Evolutionary conservation across 2,329 filamentous ascomycete species (phyloP), one percentile per base, ranked within the genome.

Genomic region (Phyllachora maydis): DNA sequence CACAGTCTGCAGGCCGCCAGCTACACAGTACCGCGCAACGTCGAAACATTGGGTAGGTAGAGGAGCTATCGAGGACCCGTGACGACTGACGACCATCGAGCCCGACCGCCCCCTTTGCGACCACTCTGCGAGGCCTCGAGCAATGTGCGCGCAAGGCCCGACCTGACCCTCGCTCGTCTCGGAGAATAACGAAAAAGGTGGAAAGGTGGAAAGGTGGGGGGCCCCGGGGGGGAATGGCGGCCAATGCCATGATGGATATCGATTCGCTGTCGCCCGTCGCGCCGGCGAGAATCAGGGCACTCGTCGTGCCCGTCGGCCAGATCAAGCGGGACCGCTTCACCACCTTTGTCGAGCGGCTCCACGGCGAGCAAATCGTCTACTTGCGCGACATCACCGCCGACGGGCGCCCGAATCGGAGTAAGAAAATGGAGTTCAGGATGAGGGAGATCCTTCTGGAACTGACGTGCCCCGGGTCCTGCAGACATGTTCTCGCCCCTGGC

Each of bases 401-500:
- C 63, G 60, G 66, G 43, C 67, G 78, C 35, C 76, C 81, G 26
- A 77, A 90, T 47, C 71, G 77, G 58, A 91, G 81, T 85, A 71
- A 46, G 65, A 19, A 14, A n/a, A n/a, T 8, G 2, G 8, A 6
- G 9, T 19, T 17, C 23, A 16, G 21, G 19, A 26, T 21, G 14
- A 8, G 18, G 15, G 14, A 14, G 16, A 23, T 21, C 21, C 13
- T 16, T 13, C 11, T 20, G 11, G 12, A 13, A 22, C 26, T 32
- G 25, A 33, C n/a, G n/a, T n/a, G n/a, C 31, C 19, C 18, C 26
- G 20, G 29, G 17, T 11, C 14, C 22, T 18, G 25, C 45, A 92
- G 82, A 81, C 48, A 83, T 88, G 71, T 93, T 95, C 50, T 91
- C 81, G 28, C 85, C 85, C 19, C 55, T 88, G 38, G 78, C 76